Evolutionary conservation across 2,329 filamentous ascomycete species (phyloP), one percentile per base, ranked within the genome.

Genomic region (Claviceps digitariae): DNA sequence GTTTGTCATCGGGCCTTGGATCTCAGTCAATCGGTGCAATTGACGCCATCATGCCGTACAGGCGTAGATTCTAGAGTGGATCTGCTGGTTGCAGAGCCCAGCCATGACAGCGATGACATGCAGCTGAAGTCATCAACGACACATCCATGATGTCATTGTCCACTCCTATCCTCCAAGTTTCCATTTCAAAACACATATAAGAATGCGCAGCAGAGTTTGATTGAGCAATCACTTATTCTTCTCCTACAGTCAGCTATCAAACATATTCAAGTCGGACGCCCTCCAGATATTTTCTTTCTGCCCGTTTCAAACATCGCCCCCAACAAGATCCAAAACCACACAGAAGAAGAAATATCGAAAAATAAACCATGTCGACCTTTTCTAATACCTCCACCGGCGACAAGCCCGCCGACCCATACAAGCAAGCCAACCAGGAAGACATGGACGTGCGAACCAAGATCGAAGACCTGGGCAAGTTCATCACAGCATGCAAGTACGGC

Each of bases 321-420:
- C 31, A 13, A 34, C 31, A 40, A 6, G 15, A n/a, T n/a, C 17
- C 45, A 21, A 2, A 13, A 47, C 20, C 15, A n/a, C 7, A 2
- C 5, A 31, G 27, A 15, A 20, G 15, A 48, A 34, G 12, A 31
- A 7, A 21, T 12, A 31, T n/a, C n/a, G n/a, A 4, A 34, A 8
- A 17, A 10, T 17, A 13, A 48, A 41, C 17, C 52, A 82, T 62
- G 70, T 70, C 59, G 61, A 70, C 59, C 61, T 67, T 63, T 62
- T 66, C 67, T 65, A 85, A 84, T 67, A 69, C 82, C 41, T 68
- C 75, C 57, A 81, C 80, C 44, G 82, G 80, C 63, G 72, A 70
- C 67, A 81, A 84, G 69, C 72, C 79, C 44, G 79, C 74, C 52
- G 86, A 93, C 69, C 87, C 87, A 2, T 95, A 94, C 75, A 89